Evolutionary conservation across 2,329 filamentous ascomycete species (phyloP), one percentile per base, ranked within the genome.

Genomic region (Pseudogymnoascus sp.): DNA sequence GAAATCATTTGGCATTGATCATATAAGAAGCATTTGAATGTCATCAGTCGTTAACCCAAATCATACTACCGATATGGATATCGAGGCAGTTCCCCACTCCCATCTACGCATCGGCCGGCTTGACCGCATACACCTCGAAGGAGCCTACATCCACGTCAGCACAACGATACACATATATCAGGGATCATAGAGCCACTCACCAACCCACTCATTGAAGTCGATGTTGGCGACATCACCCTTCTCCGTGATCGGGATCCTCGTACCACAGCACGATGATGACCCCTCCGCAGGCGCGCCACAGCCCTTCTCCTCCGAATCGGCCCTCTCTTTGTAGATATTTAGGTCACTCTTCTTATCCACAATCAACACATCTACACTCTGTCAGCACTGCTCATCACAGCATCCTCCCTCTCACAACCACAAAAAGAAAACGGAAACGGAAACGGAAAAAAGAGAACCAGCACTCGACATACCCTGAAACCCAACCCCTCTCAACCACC

Each of bases 181-280:
- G 14, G 14, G 4, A 2, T 19, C 6, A 60, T 28, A 19, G 77
- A 38, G 16, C 3, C 8, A 60, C 79, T 72, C 68, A 82, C 79
- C 81, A 65, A 75, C 79, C 77, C 77, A 83, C 61, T 78, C 75
- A 70, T 83, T 84, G 53, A 81, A 76, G 67, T 83, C 77, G 12
- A 75, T 66, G 61, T 72, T 70, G 28, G 63, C 67, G 59, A 73
- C 33, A 60, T 60, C 59, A 26, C 6, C 64, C 35, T 65, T 65
- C 12, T 50, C 35, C 31, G 26, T 37, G 16, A 8, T 38, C 4
- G 46, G 22, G 33, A 60, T 60, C 19, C 6, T 60, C 6, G 59
- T 60, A 7, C 24, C 64, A 62, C 67, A 67, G 38, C 64, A 67
- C 14, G 64, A 65, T 4, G 40, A 33, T 12, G 41, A 38, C 41